A percentile compares a stretch with the other conserved stretches of the same genome.
phyloP scores from a whole-genome alignment of 2,329 filamentous ascomycete species.

The Exophiala viscosa region DNA sequence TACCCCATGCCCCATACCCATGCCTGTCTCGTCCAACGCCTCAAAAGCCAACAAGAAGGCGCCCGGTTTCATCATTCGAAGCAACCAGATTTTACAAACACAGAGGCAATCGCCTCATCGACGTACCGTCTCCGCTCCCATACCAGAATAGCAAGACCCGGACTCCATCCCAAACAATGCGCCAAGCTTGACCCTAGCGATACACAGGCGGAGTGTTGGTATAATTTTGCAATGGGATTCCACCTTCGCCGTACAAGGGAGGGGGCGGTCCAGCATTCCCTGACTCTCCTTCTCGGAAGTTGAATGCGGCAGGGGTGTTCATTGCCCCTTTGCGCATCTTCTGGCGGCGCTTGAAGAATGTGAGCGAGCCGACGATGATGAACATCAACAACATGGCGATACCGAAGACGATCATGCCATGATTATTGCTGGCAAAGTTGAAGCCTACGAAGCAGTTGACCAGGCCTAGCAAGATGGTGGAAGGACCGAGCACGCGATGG shows the following conservation, averaged over 20 bases:
- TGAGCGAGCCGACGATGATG: slow-evolving; percentile 36
- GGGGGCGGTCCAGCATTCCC: slow-evolving; percentile 5
- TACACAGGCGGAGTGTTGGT: slow-evolving; percentile 16
- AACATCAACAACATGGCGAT: slow-evolving; percentile 46
- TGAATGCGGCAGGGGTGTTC: slow-evolving; percentile 27
- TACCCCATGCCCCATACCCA: too few relatives aligned
- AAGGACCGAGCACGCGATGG: slow-evolving; percentile 57
- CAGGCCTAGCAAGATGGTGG: slow-evolving; percentile 52
- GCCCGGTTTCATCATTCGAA: too few relatives aligned
- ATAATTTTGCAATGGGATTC: slow-evolving; percentile 21
- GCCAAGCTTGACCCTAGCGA: slow-evolving; percentile 1
- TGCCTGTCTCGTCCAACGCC: too few relatives aligned
- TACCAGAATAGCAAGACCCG: too few relatives aligned
- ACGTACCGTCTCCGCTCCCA: too few relatives aligned
- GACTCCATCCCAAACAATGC: too few relatives aligned
- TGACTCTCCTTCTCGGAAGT: slow-evolving; percentile 26
- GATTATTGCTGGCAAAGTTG: slow-evolving; percentile 49
- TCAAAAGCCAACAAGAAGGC: too few relatives aligned
- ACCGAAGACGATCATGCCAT: slow-evolving; percentile 48
- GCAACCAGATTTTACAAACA: too few relatives aligned
- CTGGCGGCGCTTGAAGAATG: slow-evolving; percentile 33
- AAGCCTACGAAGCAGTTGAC: slow-evolving; percentile 60
- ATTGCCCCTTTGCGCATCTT: slow-evolving; percentile 30
- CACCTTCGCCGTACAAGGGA: slow-evolving; percentile 17
- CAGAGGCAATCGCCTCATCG: too few relatives aligned